Base-by-base conservation (phyloP, 305 asterid genomes). In the Fraxinus floribunda region DNA sequence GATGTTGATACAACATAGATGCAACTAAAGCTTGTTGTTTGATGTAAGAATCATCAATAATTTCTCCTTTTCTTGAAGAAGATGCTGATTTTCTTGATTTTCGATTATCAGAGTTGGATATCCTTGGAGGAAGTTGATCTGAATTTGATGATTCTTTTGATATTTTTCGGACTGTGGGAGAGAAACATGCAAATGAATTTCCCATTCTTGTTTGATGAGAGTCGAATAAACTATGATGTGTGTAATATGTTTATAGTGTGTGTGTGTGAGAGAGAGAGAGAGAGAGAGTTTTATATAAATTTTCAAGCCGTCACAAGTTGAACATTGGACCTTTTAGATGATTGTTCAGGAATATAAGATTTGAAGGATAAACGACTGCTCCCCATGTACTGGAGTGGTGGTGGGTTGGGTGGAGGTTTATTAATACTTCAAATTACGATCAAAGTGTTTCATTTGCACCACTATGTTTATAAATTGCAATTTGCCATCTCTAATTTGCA, bases 21-120 rank as follows among this genome's bases (percentile, higher is more conserved):
- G 95, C 94, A 68, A 90, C 87, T 78, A 84, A 85, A 72, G 95
- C 95, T 80, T 91, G 95, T 60, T 91, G 83, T 79, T 84, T 87
- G 26, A 91, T 90, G 79, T 86, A 89, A 1, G 88, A 86, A 20
- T 90, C 91, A 3, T 89, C 92, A 39, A 82, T 68, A 11, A 20
- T 76, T 3, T 79, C 85, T n/a, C 57, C 79, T 4, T 41, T 34
- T 74, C 81, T 85, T 8, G 84, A 64, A 2, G 90, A 57, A 34
- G 83, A n/a, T 8, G 87, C 75, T 4, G 44, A 30, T 76, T 83
- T 90, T 83, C 88, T 87, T 38, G 92, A 90, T 83, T 79, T 90
- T 80, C 75, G 80, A 60, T 62, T 70, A 36, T 80, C 60, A 3
- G 86, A 80, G 22, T 88, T 82, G 0, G 91, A 85, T 9, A 88